Evolutionary conservation across 2,329 filamentous ascomycete species (phyloP).

Genomic region (Fusarium guadeloupense): DNA sequence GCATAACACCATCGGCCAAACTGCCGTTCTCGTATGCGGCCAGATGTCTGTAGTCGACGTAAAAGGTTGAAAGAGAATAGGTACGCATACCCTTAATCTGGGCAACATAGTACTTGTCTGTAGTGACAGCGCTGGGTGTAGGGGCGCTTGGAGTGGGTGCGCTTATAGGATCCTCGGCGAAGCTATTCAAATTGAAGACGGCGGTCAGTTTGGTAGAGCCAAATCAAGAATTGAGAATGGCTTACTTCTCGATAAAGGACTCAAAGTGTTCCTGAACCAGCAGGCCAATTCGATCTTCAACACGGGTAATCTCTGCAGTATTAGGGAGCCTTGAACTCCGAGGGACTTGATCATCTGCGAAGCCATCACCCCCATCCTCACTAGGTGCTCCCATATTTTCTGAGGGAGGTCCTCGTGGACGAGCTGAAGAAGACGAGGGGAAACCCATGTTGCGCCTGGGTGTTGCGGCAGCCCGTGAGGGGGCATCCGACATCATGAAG

Average conservation of each 20-base stretch:
- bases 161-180: constrained; percentile 70
- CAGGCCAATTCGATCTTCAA: constrained; percentile 80
- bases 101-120: constrained; percentile 85
- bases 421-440: constrained; percentile 62
- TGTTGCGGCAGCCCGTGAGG: constrained; percentile 54
- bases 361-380: constrained; percentile 69
- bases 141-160: constrained; percentile 65
- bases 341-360: constrained; percentile 71
- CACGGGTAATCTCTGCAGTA: constrained; percentile 68
- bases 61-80: constrained; percentile 83
- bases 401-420: constrained; percentile 68
- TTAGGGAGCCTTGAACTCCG: constrained; percentile 59
- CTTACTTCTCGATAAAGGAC: constrained; percentile 79
- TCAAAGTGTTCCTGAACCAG: constrained; percentile 81
- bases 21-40: constrained; percentile 79
- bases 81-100: constrained; percentile 81
- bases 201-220: neutral
- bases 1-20: constrained; percentile 85
- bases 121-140: constrained; percentile 74
- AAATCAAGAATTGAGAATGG: neutral
- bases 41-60: constrained; percentile 88
- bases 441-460: constrained; percentile 55
- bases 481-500: constrained; percentile 66
- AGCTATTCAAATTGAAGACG: constrained; percentile 56
- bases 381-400: constrained; percentile 69